phyloP scores from a whole-genome alignment of 257 asterid genomes.

The Plantago elongata region DNA sequence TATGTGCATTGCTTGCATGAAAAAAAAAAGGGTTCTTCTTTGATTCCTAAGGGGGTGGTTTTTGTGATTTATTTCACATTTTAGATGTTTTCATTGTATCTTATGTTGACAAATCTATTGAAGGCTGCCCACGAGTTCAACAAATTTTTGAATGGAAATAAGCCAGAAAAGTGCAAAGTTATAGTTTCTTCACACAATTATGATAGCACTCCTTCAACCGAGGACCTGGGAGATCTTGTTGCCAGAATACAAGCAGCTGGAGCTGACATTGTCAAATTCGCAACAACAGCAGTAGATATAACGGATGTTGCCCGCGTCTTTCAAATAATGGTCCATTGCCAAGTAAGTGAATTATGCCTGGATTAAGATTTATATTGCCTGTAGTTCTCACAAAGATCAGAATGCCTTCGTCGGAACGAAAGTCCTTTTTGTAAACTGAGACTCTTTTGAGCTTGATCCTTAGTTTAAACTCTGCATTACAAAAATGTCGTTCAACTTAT shows the following conservation, averaged over 20 bases:
- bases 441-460: no score
- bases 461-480: no score
- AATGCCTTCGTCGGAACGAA: no score
- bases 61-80: conserved; percentile 3
- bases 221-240: conserved; percentile 86
- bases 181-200: conserved; percentile 94
- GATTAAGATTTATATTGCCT: no score
- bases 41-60: conserved; percentile 14
- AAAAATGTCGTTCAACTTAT: no score
- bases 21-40: not conserved
- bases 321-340: conserved; percentile 84
- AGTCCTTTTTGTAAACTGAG: no score
- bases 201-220: conserved; percentile 67
- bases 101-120: conserved; percentile 18
- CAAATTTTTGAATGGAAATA: conserved; percentile 45
- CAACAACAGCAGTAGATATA: conserved; percentile 86
- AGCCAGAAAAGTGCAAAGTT: conserved; percentile 70
- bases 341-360: conserved; percentile 45
- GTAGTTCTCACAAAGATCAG: no score
- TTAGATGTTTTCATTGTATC: conserved; percentile 13
- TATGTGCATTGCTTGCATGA: conserved; percentile 3
- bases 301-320: conserved; percentile 87
- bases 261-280: conserved; percentile 93
- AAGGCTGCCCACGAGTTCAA: conserved; percentile 84
- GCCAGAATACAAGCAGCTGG: conserved; percentile 93